These are phyloP conservation scores for Lasiodiplodia hormozganensis DNA, from an alignment of 2,329 filamentous ascomycete species.

Conservation along the genomic window DNA sequence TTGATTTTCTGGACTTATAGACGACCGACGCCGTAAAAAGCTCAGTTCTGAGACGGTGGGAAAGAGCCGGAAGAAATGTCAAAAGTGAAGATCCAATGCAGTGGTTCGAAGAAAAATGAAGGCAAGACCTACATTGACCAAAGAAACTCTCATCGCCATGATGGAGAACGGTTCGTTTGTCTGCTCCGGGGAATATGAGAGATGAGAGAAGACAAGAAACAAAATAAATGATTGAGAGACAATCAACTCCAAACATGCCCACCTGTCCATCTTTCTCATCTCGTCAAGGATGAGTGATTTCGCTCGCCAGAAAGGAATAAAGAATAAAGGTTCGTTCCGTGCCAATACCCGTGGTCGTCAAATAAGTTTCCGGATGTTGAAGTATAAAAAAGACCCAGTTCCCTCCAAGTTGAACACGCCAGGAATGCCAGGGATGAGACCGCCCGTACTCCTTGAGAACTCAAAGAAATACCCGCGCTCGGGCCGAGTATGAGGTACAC, in stretches of 20 bases:
- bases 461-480: conserved; percentile 4
- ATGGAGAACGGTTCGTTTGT: background rate
- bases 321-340: conserved; percentile 20
- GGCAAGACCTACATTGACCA: background rate
- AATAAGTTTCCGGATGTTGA: conserved; percentile 6
- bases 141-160: background rate
- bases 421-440: conserved; percentile 25
- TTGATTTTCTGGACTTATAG: conserved; percentile 14
- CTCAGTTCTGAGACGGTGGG: background rate
- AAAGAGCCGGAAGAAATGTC: background rate
- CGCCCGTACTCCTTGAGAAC: conserved; percentile 16
- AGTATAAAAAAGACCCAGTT: background rate
- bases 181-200: conserved; percentile 22
- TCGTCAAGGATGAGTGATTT: conserved; percentile 18
- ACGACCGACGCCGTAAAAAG: conserved; percentile 13
- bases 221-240: conserved; percentile 9
- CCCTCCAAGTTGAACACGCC: conserved; percentile 19
- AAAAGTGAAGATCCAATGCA: background rate
- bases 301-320: conserved; percentile 8
- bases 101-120: background rate
- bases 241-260: conserved; percentile 18
- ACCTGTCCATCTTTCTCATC: conserved; percentile 20
- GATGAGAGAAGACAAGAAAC: background rate
- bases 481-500: conserved; percentile 3
- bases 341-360: conserved; percentile 17